A percentile compares a stretch with the other conserved stretches of the same genome.
phyloP scores from a whole-genome alignment of 1,284 basidiomycete genomes.

The Irpex sp. region DNA sequence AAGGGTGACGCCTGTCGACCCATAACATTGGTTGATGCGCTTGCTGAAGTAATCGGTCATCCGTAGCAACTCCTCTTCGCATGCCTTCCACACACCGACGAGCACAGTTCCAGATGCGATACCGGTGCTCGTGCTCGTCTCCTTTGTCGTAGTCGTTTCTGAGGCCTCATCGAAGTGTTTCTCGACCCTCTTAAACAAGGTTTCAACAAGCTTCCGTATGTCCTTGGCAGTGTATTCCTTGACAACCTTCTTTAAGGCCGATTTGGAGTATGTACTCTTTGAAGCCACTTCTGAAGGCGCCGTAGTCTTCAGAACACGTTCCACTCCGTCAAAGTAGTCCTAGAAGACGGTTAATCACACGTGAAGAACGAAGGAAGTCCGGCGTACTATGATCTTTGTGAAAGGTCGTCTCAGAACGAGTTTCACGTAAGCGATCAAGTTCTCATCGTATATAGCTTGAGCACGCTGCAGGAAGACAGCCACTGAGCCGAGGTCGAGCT shows the following conservation, averaged over 20 bases:
- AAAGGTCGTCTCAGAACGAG: constrained; percentile 86
- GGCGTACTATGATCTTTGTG: constrained; percentile 79
- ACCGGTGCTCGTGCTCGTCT: constrained; percentile 39
- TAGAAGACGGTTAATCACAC: constrained; percentile 28
- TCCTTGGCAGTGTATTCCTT: constrained; percentile 90
- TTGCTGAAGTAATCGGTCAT: constrained; percentile 69
- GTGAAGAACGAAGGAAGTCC: neutral
- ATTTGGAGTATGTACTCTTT: constrained; percentile 76
- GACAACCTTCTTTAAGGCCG: constrained; percentile 77
- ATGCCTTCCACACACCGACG: constrained; percentile 83
- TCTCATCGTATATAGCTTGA: constrained; percentile 84
- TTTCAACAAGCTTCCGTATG: constrained; percentile 82
- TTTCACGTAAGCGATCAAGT: constrained; percentile 82
- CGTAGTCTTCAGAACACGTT: constrained; percentile 79
- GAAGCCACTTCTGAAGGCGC: constrained; percentile 78
- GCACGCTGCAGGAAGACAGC: constrained; percentile 70
- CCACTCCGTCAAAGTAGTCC: constrained; percentile 95
- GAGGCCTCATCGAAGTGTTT: constrained; percentile 90
- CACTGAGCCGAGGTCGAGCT: constrained; percentile 68
- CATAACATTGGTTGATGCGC: constrained; percentile 76
- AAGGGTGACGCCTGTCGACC: constrained; percentile 62
- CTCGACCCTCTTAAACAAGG: constrained; percentile 87
- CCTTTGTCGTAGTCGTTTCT: constrained; percentile 60
- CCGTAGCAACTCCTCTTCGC: constrained; percentile 76
- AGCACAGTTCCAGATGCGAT: constrained; percentile 67